Conservation (phyloP, 495 filamentous ascomycete genomes). For the Penicillium nucicola region DNA sequence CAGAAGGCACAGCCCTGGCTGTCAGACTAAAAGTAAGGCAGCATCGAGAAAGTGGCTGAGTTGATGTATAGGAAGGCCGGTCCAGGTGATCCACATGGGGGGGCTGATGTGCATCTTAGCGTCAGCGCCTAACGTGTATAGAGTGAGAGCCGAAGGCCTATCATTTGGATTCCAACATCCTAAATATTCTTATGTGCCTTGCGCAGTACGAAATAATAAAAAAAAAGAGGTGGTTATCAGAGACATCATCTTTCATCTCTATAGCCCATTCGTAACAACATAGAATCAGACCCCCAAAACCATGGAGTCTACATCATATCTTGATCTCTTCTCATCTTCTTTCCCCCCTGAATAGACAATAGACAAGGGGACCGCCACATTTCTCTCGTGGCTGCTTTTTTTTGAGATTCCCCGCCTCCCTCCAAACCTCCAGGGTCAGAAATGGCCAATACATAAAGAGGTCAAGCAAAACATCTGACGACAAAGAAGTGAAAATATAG, state of each 20-base stretch:
- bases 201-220: too few relatives aligned
- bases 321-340: conserved; percentile 11
- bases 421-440: conserved; percentile 16
- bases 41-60: too few relatives aligned
- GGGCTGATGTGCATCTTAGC: too few relatives aligned
- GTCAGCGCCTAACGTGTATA: too few relatives aligned
- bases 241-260: conserved; percentile 37
- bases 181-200: background rate
- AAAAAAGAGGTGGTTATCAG: conserved; percentile 3
- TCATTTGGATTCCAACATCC: too few relatives aligned
- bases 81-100: too few relatives aligned
- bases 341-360: conserved; percentile 13
- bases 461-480: conserved; percentile 11
- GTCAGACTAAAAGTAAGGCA: too few relatives aligned
- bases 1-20: too few relatives aligned
- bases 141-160: too few relatives aligned
- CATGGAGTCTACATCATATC: conserved; percentile 20
- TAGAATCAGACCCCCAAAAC: conserved; percentile 27
- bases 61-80: too few relatives aligned
- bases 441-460: conserved; percentile 11
- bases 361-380: conserved; percentile 5
- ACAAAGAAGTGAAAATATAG: conserved; percentile 19
- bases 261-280: conserved; percentile 50
- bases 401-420: conserved; percentile 11
- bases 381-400: conserved; percentile 12